Conservation (phyloP, 345 rosid genomes). For the Capsella bursapastoris region DNA sequence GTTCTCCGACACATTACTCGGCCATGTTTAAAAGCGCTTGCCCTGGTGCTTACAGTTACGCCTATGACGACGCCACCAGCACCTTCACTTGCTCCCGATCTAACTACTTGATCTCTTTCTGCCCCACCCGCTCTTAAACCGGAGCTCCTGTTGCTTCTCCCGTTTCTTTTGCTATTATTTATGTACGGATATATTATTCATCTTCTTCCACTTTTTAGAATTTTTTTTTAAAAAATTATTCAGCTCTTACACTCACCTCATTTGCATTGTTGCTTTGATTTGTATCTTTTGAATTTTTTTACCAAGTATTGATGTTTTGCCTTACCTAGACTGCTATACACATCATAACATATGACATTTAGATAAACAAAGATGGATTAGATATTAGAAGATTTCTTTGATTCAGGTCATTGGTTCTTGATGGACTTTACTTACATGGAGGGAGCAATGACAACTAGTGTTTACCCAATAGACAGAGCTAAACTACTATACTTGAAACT, state of each 20-base stretch:
- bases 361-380: background rate
- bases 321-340: background rate
- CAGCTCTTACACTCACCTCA: constrained; percentile 22
- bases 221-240: background rate
- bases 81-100: constrained; percentile 82
- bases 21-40: constrained; percentile 82
- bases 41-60: constrained; percentile 89
- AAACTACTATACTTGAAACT: background rate
- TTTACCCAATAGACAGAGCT: constrained; percentile 14
- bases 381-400: constrained; percentile 24
- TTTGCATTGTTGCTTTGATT: constrained; percentile 36
- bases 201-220: constrained; percentile 24
- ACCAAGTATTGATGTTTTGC: constrained; percentile 6
- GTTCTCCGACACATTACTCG: constrained; percentile 79
- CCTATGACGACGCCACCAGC: constrained; percentile 87
- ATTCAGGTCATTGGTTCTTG: constrained; percentile 20
- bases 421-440: constrained; percentile 18
- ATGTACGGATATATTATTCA: constrained; percentile 3
- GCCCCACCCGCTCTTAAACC: constrained; percentile 47
- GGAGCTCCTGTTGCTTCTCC: constrained; percentile 19
- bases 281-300: background rate
- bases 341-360: background rate
- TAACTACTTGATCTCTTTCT: constrained; percentile 78
- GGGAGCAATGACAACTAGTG: constrained; percentile 29
- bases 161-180: constrained; percentile 26